Base-by-base conservation (phyloP, 192 early-diverging fungal genomes). In the Coemansia sp. region DNA sequence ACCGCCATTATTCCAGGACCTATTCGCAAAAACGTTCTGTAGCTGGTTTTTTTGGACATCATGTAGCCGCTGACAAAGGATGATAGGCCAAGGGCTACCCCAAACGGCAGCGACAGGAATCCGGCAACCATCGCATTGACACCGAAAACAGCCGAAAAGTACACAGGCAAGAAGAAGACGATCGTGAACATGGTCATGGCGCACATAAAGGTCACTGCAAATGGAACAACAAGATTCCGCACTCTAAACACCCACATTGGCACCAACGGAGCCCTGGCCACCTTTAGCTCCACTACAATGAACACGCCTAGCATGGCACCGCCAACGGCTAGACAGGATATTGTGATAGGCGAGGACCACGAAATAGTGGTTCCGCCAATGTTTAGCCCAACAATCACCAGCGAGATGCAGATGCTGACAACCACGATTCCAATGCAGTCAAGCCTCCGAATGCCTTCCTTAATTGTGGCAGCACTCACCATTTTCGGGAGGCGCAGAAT, bases 31-130 rank as follows among this genome's bases (percentile, higher is more conserved):
- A 90, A 89, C 20, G 82, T 75, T 5, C 84, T 69, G 74, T 91
- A 91, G 51, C 59, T 71, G 33, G 84, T 84, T n/a, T 79, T 80
- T 13, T 72, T 64, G 1, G 87, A 86, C 57, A 91, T 84, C 48
- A 88, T 64, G 42, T 87, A 73, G 15, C 94, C 94, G 33, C 86
- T 87, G 23, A 75, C 56, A 63, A 95, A 87, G 37, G 87, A 81
- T 42, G 88, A 78, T 15, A 91, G 23, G 35, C 92, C 90, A 6
- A 90, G 75, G 43, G 86, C 81, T 43, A 93, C 58, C 49, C 94
- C 87, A 33, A 94, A 74, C 0, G 94, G 93, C 53, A 98, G 69
- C 21, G 88, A 74, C 40, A 90, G 80, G n/a, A 98, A 58, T n/a
- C 94, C 94, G 16, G 92, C 86, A 8, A 74, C 34, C 31, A 90